phyloP scores from a whole-genome alignment of 2,329 filamentous ascomycete genomes.

The Colletotrichum noveboracense region DNA sequence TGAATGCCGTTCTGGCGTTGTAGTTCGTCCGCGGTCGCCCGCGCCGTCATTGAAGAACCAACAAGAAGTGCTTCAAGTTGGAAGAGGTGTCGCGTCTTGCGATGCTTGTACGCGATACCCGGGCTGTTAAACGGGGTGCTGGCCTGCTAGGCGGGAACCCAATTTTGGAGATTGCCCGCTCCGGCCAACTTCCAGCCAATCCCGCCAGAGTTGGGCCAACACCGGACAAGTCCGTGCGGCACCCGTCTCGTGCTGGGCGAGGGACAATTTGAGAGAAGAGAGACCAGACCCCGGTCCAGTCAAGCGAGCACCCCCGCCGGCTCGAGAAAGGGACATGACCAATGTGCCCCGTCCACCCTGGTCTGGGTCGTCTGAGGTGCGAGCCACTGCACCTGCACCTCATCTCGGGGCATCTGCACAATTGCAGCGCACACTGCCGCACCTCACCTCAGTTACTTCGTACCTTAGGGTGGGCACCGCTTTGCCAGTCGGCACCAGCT shows the following conservation, averaged over 20 bases:
- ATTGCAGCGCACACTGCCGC: not conserved
- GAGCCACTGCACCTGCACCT: not conserved
- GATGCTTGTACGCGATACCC: not conserved
- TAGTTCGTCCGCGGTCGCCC: not conserved
- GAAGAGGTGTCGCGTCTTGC: not conserved
- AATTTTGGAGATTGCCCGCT: constrained; percentile 14
- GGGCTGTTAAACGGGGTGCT: not conserved
- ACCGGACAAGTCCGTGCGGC: constrained; percentile 7
- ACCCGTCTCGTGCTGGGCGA: not conserved
- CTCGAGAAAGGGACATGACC: not conserved
- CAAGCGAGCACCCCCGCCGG: constrained; percentile 2
- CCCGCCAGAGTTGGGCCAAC: not conserved
- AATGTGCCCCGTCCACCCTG: not conserved
- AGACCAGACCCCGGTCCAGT: not conserved
- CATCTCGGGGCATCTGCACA: not conserved
- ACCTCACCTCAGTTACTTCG: not conserved
- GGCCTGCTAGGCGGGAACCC: constrained; percentile 5
- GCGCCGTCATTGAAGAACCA: not conserved
- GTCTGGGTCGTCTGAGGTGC: constrained; percentile 1
- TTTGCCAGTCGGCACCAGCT: not conserved
- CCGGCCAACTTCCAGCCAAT: constrained; percentile 16
- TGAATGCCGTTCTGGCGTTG: not conserved
- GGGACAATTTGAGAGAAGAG: not conserved
- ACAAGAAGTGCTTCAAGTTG: not conserved
- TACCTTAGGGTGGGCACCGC: not conserved